Evolutionary conservation across 306 rosid genomes (phyloP).

Genomic region (Dryas octopetala): DNA sequence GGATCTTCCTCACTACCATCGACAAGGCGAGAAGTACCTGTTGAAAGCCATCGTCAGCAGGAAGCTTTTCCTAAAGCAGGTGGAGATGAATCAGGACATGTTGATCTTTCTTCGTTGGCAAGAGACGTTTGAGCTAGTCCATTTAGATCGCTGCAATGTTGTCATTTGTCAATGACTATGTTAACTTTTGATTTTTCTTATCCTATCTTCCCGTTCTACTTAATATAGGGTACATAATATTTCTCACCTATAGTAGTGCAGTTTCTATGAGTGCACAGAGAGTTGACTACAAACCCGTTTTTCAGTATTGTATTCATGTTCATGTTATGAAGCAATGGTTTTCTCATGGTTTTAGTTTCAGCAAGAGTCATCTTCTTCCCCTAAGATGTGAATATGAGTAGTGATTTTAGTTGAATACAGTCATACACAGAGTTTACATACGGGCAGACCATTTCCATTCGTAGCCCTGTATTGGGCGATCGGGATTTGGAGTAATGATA

Average conservation of each 20-base stretch:
- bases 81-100: conserved; percentile 34
- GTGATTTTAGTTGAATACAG: not conserved
- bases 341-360: not conserved
- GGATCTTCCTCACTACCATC: conserved; percentile 47
- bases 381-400: not conserved
- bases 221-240: not conserved
- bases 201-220: not conserved
- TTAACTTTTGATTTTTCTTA: not conserved
- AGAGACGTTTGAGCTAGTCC: conserved; percentile 51
- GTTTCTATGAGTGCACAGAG: not conserved
- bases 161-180: not conserved
- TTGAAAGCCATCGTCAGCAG: conserved; percentile 38
- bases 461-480: no score
- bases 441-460: no score
- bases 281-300: not conserved
- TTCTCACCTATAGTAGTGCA: not conserved
- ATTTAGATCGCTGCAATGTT: not conserved
- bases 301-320: not conserved
- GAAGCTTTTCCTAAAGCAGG: conserved; percentile 38
- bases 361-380: not conserved
- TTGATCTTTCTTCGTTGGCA: conserved; percentile 60
- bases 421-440: no score
- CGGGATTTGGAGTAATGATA: no score
- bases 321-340: not conserved
- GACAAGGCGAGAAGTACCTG: conserved; percentile 49